Evolutionary conservation across 495 filamentous ascomycete genomes (phyloP).

Genomic region (Penicillium bovifimosum): DNA sequence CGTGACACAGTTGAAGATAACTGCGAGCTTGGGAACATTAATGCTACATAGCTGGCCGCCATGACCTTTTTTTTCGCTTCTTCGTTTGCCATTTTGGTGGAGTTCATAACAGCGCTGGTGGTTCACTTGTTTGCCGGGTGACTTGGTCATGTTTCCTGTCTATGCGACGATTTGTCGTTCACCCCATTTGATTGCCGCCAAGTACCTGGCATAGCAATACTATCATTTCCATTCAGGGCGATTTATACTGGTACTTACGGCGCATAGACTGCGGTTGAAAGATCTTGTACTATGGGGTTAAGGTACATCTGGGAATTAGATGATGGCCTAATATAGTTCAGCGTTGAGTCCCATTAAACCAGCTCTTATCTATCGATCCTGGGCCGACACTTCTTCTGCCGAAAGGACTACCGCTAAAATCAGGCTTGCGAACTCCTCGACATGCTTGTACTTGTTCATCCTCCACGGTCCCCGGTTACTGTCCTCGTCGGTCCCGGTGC

Average conservation of each 20-base stretch:
- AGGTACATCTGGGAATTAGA: too few relatives aligned
- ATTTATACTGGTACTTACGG: neutral
- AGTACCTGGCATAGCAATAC: neutral
- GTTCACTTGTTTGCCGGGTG: neutral
- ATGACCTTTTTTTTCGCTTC: neutral
- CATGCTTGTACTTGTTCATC: too few relatives aligned
- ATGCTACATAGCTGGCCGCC: too few relatives aligned
- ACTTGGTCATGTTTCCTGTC: neutral
- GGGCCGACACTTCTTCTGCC: too few relatives aligned
- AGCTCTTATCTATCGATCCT: too few relatives aligned
- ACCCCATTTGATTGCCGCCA: neutral
- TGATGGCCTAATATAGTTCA: too few relatives aligned
- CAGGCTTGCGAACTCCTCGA: too few relatives aligned
- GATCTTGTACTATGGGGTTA: neutral
- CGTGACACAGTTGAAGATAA: neutral
- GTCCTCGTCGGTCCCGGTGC: too few relatives aligned
- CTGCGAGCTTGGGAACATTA: neutral
- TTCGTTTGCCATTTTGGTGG: neutral
- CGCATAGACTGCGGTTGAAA: neutral
- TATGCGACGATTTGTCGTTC: neutral
- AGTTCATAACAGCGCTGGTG: neutral
- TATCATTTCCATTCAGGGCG: neutral
- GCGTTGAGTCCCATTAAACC: too few relatives aligned
- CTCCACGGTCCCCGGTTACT: too few relatives aligned
- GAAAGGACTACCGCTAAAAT: too few relatives aligned